Base-by-base conservation (phyloP, 805 yeast genomes). In the Cyberlindnera americana region DNA sequence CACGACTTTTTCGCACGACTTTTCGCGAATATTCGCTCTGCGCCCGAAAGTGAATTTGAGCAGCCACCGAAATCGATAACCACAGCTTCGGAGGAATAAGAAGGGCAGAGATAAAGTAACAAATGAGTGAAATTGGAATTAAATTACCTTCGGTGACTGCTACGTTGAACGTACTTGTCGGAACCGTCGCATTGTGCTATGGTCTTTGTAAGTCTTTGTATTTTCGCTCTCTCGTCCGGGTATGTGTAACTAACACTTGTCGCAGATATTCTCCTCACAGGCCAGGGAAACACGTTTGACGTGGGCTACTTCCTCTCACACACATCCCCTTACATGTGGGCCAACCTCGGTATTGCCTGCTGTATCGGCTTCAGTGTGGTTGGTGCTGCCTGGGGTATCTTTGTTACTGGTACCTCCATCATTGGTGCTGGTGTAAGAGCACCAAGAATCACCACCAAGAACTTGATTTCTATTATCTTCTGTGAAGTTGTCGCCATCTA, bases 321-420 rank as follows among this genome's bases (percentile, higher is more conserved):
- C 26, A 79, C 93, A 3, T 88, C 97, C 17, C 99, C 99, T 6
- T 93, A 93, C 61, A 77, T 93, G 83, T 93, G 98, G 98, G 98
- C 97, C 21, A 76, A 77, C 48, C 64, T 89, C 48, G 99, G 99
- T 40, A 88, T 93, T 47, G 82, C 85, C 13, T 66, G 80, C 37
- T 91, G 99, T 66, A 89, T 95, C 52, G 98, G 98, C 12, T 74
- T 93, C 44, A 82, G 95, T 35, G 97, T 93, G 13, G 83, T 90
- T 29, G 99, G 99, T 28, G 99, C 99, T 13, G 98, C 98, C 5
- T 93, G 99, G 99, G 99, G 99, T 49, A 93, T 93, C 52, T 93
- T 91, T 62, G 77, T 93, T 46, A 91, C 98, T 2, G 99, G 99
- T 29, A 73, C 96, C 1, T 80, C 96, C 21, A 86, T 93, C 53